Evolutionary conservation across 257 asterid genomes (phyloP), one percentile per base, ranked within the genome.

Genomic region (Salvia hispanica): DNA sequence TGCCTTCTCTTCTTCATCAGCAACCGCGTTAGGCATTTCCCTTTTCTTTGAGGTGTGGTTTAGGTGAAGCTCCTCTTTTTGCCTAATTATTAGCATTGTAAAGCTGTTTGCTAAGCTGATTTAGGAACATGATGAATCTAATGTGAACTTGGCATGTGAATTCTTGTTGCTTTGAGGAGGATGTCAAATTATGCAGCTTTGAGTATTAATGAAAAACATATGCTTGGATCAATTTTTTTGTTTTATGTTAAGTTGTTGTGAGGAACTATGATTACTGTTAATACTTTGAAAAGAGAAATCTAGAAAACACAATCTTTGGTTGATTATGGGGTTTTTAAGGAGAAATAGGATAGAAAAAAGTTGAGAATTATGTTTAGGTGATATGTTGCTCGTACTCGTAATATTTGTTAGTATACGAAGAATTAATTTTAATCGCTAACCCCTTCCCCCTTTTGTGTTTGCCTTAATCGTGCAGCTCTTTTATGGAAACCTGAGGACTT

Each of bases 401-500:
- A 25, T 25, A 25, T 25, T 25, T 47, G 14, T 2, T 58, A 16
- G 33, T 60, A 55, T 42, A 15, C 50, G 4, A 47, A 4, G 33
- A 42, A 37, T 21, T 54, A 48, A 31, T 11, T 16, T 13, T 5
- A 47, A 36, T 11, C 2, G 25, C 4, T 28, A 21, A 46, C 15
- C 21, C 36, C 65, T 7, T 58, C 18, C 37, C 55, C 45, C 61
- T 60, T 28, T 14, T 4, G 9, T 64, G 40, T 58, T 48, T 3
- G 42, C 46, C 53, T 36, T 34, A 33, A 25, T 62, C 58, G 69
- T 83, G 89, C 83, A 93, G 99, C 92, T 74, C 93, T 93, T 37
- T 72, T 88, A 2, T 83, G 98, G 96, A 88, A 85, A 55, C 83
- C 83, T 12, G 99, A 93, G 46, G 96, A 93, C 70, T 77, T 90